These are phyloP conservation scores for Diaporthe sp. DNA, from an alignment of 2,329 filamentous ascomycete species.

Conservation along the genomic window DNA sequence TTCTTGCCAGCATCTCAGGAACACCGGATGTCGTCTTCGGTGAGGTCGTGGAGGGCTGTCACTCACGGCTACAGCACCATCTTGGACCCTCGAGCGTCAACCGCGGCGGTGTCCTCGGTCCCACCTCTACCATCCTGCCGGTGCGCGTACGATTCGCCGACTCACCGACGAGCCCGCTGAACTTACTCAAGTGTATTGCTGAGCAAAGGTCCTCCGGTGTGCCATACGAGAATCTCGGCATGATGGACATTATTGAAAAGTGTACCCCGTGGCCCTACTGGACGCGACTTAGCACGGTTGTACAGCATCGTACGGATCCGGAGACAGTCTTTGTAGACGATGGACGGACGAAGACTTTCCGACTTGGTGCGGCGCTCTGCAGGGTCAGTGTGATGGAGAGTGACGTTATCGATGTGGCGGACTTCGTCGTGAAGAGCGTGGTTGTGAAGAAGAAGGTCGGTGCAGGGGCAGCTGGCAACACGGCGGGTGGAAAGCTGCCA, in stretches of 20 bases:
- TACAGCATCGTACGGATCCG: conserved; percentile 64
- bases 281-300: conserved; percentile 67
- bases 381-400: conserved; percentile 59
- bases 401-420: conserved; percentile 57
- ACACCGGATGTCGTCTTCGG: conserved; percentile 69
- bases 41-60: conserved; percentile 64
- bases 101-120: conserved; percentile 64
- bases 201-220: conserved; percentile 62
- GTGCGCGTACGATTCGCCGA: conserved; percentile 64
- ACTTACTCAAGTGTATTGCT: conserved; percentile 64
- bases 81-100: conserved; percentile 64
- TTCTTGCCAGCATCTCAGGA: conserved; percentile 64
- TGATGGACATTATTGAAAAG: conserved; percentile 64
- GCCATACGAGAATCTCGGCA: conserved; percentile 65
- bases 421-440: conserved; percentile 61
- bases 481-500: background rate
- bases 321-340: conserved; percentile 50
- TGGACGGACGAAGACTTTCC: conserved; percentile 56
- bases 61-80: conserved; percentile 52
- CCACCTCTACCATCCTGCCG: conserved; percentile 62
- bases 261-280: conserved; percentile 69
- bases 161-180: conserved; percentile 59
- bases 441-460: conserved; percentile 31
- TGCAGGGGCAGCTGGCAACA: background rate
- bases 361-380: conserved; percentile 61